A percentile compares a stretch with the other conserved stretches of the same genome.
Evolutionary conservation across 2,329 filamentous ascomycete genomes (phyloP).

Genomic region (Verticillium isaacii): DNA sequence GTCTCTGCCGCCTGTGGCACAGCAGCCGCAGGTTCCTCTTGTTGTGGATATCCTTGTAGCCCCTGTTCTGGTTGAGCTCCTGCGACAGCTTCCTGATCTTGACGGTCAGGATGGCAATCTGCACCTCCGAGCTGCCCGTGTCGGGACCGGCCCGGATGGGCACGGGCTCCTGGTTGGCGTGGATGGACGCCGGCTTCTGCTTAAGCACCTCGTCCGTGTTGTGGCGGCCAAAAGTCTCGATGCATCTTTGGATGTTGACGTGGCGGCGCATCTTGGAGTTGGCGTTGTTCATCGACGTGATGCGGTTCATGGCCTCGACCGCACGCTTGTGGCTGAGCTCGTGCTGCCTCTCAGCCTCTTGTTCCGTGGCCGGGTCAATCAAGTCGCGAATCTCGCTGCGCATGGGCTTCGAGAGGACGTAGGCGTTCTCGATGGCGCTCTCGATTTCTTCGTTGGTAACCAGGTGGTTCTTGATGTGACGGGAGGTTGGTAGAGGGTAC

Average conservation of each 20-base stretch:
- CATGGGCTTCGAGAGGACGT: constrained; percentile 59
- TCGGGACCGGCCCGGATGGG: constrained; percentile 73
- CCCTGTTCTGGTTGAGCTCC: constrained; percentile 61
- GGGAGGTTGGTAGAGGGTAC: constrained; percentile 39
- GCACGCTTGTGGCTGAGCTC: constrained; percentile 60
- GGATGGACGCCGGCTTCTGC: constrained; percentile 50
- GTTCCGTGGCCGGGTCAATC: constrained; percentile 34
- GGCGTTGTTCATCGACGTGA: constrained; percentile 71
- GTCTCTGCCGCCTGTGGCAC: constrained; percentile 83
- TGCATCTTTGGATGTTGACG: constrained; percentile 78
- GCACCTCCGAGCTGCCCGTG: constrained; percentile 95
- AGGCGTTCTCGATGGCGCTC: constrained; percentile 61
- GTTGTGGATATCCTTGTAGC: constrained; percentile 86
- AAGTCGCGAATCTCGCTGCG: constrained; percentile 23
- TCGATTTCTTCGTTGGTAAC: constrained; percentile 65
- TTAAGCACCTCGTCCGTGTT: constrained; percentile 70
- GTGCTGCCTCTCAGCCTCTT: constrained; percentile 35
- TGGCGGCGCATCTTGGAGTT: constrained; percentile 74
- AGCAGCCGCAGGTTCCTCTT: constrained; percentile 84
- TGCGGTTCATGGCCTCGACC: constrained; percentile 70
- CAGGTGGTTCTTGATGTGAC: constrained; percentile 68
- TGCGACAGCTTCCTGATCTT: constrained; percentile 83
- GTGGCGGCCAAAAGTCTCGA: constrained; percentile 87
- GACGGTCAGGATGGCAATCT: constrained; percentile 88
- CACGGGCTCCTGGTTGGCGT: constrained; percentile 34